These are phyloP conservation scores for Typha latifolia DNA, from an alignment of 176 grass and related monocot genomes.

Conservation along the genomic window DNA sequence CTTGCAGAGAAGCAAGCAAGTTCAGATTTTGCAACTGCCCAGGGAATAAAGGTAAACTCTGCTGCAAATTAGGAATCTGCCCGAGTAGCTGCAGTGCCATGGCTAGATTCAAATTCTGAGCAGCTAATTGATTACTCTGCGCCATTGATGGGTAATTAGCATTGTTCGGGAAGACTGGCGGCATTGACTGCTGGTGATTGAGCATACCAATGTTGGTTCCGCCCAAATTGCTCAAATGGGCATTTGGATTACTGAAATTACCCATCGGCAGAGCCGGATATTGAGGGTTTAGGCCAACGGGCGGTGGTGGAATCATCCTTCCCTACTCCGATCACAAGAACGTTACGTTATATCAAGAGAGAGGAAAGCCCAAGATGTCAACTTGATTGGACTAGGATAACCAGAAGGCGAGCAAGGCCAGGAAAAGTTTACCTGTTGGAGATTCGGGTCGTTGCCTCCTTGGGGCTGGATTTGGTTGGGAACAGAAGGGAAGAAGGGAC, in stretches of 20 bases:
- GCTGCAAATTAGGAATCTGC: conserved; percentile 14
- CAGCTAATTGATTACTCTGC: background rate
- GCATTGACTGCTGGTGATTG: conserved; percentile 13
- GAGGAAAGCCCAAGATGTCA: background rate
- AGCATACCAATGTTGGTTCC: conserved; percentile 16
- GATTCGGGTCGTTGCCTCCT: conserved; percentile 11
- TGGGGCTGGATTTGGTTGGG: conserved; percentile 18
- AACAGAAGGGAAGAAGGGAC: conserved; percentile 47
- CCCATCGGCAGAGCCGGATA: background rate
- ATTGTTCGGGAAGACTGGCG: background rate
- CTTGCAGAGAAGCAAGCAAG: conserved; percentile 7
- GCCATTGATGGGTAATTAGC: background rate
- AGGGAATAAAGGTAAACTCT: conserved; percentile 1
- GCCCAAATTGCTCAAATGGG: conserved; percentile 12
- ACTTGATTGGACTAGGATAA: background rate
- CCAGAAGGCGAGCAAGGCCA: background rate
- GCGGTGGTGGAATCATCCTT: conserved; percentile 13
- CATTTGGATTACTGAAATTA: conserved; percentile 15
- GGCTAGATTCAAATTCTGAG: conserved; percentile 16
- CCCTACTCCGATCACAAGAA: conserved; percentile 5
- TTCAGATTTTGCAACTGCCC: conserved; percentile 27
- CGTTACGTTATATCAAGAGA: background rate
- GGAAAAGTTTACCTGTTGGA: conserved; percentile 11
- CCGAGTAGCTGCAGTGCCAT: conserved; percentile 20
- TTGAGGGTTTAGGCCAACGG: conserved; percentile 14